Evolutionary conservation across 2,329 filamentous ascomycete genomes (phyloP), one percentile per base, ranked within the genome.

Genomic region (Neodidymelliopsis sp.): DNA sequence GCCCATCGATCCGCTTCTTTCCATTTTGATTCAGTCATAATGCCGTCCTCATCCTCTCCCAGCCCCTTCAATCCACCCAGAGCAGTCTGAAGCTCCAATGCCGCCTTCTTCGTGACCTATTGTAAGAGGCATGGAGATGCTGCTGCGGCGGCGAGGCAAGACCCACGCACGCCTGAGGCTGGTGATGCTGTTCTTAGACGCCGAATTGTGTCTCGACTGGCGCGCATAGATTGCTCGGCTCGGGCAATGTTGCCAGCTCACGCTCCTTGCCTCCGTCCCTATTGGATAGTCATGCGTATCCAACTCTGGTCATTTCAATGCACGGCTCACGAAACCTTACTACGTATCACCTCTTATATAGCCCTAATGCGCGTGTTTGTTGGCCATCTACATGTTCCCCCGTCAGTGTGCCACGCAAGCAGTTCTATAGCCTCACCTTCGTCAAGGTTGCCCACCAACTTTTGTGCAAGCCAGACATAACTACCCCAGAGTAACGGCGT

Each of bases 381-480:
- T 58, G 53, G 57, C 40, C 51, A 53, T 63, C 47, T 61, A 60
- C 57, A 63, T 60, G 59, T 62, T 70, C 60, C 53, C 59, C 54
- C 54, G 55, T 63, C 59, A 53, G 57, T 60, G 66, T 71, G 69
- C 71, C 66, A 72, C 70, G 69, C 67, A 68, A 69, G 65, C 69
- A 69, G 52, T 61, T 59, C 45, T 48, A 44, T 59, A 62, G 62
- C 65, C 56, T 60, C 53, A 60, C 57, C 49, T 57, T 59, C 49
- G 57, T 58, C 40, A 44, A 29, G 37, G 53, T 39, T 52, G 30
- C 47, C n/a, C 41, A 47, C 46, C 47, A 57, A 38, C 11, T 22
- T 29, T 45, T 45, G 57, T 65, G 60, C 56, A 53, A 60, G 49
- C 60, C 59, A 69, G 57, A 61, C 60, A 58, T 59, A 45, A 50